Evolutionary conservation across 1,284 basidiomycete species (phyloP).

Genomic region (Ganoderma lingzhi): DNA sequence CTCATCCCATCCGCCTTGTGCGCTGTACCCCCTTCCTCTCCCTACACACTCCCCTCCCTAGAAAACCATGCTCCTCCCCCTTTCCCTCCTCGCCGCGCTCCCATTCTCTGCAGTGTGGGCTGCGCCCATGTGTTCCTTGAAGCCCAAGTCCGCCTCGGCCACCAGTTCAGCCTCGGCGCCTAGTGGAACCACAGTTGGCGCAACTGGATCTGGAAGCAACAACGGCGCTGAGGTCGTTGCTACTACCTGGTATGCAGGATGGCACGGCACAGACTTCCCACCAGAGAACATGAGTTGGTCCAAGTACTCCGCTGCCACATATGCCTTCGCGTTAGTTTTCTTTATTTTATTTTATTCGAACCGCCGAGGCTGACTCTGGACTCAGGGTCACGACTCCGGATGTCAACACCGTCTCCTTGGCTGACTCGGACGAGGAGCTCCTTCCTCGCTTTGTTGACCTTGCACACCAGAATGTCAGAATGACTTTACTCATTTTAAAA

Average conservation of each 20-base stretch:
- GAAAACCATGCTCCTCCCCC: conserved; percentile 37
- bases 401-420: conserved; percentile 50
- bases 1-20: conserved; percentile 16
- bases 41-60: conserved; percentile 14
- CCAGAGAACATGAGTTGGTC: conserved; percentile 59
- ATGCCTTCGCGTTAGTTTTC: conserved; percentile 63
- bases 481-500: neutral
- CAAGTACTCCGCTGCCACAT: conserved; percentile 63
- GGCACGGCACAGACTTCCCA: conserved; percentile 52
- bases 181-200: conserved; percentile 16
- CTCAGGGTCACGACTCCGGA: conserved; percentile 54
- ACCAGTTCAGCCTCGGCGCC: conserved; percentile 20
- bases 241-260: conserved; percentile 66
- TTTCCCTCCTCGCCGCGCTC: conserved; percentile 34
- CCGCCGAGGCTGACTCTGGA: conserved; percentile 6
- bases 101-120: conserved; percentile 39
- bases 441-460: conserved; percentile 60
- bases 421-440: conserved; percentile 49
- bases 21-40: conserved; percentile 5
- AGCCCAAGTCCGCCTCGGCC: conserved; percentile 22
- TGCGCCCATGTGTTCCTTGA: conserved; percentile 42
- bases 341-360: neutral
- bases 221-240: conserved; percentile 46
- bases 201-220: conserved; percentile 15
- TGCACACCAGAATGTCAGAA: conserved; percentile 62